Percentiles rank a stretch among this genome's conserved stretches.
phyloP scores from a whole-genome alignment of 805 yeast genomes.

The Geotrichum ghanense region DNA sequence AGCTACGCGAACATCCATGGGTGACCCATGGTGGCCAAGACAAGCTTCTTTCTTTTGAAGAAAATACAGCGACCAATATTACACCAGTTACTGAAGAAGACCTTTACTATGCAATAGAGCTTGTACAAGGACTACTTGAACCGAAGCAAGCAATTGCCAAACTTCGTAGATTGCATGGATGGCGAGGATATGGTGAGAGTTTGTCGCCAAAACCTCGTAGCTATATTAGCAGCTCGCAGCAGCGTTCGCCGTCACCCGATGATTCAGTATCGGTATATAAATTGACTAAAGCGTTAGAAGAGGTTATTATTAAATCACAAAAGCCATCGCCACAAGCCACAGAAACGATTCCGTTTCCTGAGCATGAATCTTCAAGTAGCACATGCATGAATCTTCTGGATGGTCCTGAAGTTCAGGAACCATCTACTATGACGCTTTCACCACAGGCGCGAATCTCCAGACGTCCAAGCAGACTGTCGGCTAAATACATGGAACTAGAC shows the following conservation, averaged over 20 bases:
- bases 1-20: conserved; percentile 69
- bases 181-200: conserved; percentile 18
- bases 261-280: conserved; percentile 17
- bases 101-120: conserved; percentile 26
- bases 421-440: not conserved
- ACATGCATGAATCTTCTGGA: not conserved
- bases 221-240: not conserved
- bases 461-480: not conserved
- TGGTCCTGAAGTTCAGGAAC: not conserved
- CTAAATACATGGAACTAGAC: not conserved
- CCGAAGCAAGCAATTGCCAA: conserved; percentile 13
- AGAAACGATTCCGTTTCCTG: no score
- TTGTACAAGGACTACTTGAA: conserved; percentile 17
- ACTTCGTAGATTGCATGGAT: conserved; percentile 23
- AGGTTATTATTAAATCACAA: conserved; percentile 13
- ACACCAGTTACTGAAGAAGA: conserved; percentile 27
- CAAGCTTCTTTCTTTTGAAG: conserved; percentile 24
- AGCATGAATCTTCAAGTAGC: no score
- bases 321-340: not conserved
- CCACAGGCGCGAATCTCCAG: not conserved
- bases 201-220: not conserved
- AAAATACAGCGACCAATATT: conserved; percentile 23
- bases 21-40: conserved; percentile 30
- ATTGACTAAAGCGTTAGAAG: conserved; percentile 23
- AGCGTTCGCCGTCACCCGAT: conserved; percentile 6